phyloP scores from a whole-genome alignment of 495 filamentous ascomycete species.

The Lepraria neglecta region DNA sequence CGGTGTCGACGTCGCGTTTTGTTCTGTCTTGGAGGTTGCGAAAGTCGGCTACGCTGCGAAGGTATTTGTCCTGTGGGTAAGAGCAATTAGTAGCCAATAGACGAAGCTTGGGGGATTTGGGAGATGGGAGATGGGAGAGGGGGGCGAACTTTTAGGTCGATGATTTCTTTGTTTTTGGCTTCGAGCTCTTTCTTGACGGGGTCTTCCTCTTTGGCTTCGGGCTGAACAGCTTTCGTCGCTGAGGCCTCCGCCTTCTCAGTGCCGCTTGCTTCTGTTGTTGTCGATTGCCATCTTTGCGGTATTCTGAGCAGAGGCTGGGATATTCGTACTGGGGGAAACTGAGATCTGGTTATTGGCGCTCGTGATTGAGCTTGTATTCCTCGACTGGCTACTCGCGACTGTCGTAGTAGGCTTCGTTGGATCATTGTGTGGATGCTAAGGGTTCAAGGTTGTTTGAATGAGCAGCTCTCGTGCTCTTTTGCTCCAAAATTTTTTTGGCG shows the following conservation, averaged over 20 bases:
- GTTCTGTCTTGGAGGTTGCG: constrained; percentile 94
- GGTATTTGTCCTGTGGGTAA: constrained; percentile 72
- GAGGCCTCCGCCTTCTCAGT: constrained; percentile 37
- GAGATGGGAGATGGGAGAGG: not conserved
- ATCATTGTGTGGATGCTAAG: constrained; percentile 23
- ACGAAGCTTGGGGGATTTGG: constrained; percentile 16
- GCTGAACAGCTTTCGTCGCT: not conserved
- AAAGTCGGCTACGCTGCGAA: constrained; percentile 90
- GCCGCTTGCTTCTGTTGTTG: constrained; percentile 16
- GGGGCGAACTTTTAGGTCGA: constrained; percentile 73
- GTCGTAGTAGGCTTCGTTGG: constrained; percentile 22
- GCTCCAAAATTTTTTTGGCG: constrained; percentile 9
- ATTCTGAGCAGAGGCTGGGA: constrained; percentile 8
- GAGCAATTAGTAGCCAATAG: constrained; percentile 13
- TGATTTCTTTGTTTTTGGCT: constrained; percentile 71
- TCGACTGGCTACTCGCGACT: constrained; percentile 3
- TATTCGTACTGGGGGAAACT: constrained; percentile 17
- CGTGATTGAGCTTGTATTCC: not conserved
- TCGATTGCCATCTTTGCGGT: constrained; percentile 20
- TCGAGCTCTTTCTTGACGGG: constrained; percentile 62
- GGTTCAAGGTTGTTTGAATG: not conserved
- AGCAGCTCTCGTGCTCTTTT: not conserved
- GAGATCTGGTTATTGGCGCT: constrained; percentile 11
- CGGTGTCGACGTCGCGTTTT: constrained; percentile 77
- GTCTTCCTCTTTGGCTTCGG: constrained; percentile 39